Evolutionary conservation across 495 filamentous ascomycete species (phyloP).

Genomic region (Schizothecium vesticola): DNA sequence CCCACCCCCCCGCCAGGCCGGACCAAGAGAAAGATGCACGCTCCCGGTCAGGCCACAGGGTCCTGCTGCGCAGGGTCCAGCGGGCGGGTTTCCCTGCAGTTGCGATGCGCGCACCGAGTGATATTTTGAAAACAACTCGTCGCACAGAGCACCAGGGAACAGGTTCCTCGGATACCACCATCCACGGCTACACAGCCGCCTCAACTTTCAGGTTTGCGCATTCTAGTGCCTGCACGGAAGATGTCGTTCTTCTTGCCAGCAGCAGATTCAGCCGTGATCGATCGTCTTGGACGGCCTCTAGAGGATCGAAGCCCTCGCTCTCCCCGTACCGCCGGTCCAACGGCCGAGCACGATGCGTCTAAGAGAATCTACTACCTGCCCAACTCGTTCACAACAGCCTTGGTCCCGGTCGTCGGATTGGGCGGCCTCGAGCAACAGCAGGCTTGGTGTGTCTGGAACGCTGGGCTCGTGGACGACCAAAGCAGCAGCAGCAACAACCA

Average conservation of each 20-base stretch:
- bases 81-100: not conserved
- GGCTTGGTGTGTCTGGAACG: too few species aligned
- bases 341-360: not conserved
- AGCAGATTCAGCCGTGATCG: constrained; percentile 5
- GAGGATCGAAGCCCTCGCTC: not conserved
- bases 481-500: not conserved
- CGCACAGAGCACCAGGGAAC: not conserved
- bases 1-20: not conserved
- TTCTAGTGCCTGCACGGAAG: constrained; percentile 2
- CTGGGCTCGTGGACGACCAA: too few species aligned
- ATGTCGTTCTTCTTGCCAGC: not conserved
- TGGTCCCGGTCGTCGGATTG: not conserved
- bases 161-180: not conserved
- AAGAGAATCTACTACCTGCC: not conserved
- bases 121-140: not conserved
- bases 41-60: not conserved
- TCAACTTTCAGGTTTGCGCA: not conserved
- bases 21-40: not conserved
- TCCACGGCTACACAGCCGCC: not conserved
- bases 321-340: not conserved
- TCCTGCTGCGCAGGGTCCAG: not conserved
- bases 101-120: not conserved
- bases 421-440: not conserved
- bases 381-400: not conserved
- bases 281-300: not conserved